Base-by-base conservation (phyloP, 2,329 filamentous ascomycete species). In the Fusarium sp. region DNA sequence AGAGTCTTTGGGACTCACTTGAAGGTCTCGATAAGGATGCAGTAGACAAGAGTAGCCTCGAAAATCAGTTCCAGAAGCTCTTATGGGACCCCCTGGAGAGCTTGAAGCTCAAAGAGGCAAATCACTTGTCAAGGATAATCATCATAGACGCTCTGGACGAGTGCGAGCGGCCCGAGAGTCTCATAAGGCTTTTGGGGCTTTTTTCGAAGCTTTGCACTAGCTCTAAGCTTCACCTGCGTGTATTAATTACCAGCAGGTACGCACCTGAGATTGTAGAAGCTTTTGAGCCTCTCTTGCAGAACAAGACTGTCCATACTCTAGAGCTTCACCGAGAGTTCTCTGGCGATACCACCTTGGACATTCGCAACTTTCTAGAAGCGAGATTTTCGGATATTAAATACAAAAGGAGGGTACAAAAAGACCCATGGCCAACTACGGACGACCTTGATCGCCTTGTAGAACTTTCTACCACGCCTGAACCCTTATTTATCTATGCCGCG, bases 341-440 rank as follows among this genome's bases (percentile, higher is more conserved):
- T 5, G n/a, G 6, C 4, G n/a, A 24, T 7, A 42, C 39, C 1
- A 2, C 10, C 0, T 0, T 18, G 0, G 39, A 42, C 4, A 18
- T 42, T 14, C 39, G 15, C 0, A 7, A 8, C 10, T 42, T 42
- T 5, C 15, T 42, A 0, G 6, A 42, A 18, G n/a, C 15, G 6
- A 42, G 39, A 1, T 24, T 42, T 24, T 9, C 39, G 1, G 10
- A 16, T 11, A 42, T 42, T 2, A 42, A 42, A n/a, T 2, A 18
- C 5, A 42, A 5, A 0, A 42, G n/a, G 15, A 24, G 6, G 10
- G 39, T 42, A 2, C 39, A 42, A 12, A 42, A 18, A 18, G 39
- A 42, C 4, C 39, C n/a, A 1, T 42, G 39, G n/a, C 39, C 39
- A 0, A 42, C 39, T 0, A 24, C 5, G 2, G n/a, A 42, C 0